Evolutionary conservation across 306 rosid genomes (phyloP).

Genomic region (Arachis hypogaea): DNA sequence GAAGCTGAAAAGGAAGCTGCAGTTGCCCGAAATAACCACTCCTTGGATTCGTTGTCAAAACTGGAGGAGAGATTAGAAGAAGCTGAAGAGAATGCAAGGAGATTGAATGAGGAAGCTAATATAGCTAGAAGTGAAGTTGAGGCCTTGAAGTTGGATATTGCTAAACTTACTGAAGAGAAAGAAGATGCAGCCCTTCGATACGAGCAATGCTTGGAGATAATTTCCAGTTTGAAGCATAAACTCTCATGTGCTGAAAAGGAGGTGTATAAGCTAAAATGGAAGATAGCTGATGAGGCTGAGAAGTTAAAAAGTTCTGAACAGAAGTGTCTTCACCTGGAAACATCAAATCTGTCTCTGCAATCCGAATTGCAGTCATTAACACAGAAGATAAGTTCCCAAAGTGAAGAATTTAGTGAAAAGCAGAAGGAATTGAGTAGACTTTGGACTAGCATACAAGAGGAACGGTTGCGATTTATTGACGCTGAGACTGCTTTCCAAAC

Average conservation of each 20-base stretch:
- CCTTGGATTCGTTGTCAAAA: slow-evolving; percentile 56
- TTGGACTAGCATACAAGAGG: slow-evolving; percentile 85
- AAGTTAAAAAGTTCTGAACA: slow-evolving; percentile 73
- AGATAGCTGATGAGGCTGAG: slow-evolving; percentile 58
- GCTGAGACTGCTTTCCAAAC: slow-evolving; percentile 96
- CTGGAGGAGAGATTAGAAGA: slow-evolving; percentile 55
- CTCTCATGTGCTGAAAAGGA: slow-evolving; percentile 67
- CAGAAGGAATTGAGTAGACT: slow-evolving; percentile 88
- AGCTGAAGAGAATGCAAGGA: slow-evolving; percentile 70
- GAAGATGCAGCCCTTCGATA: slow-evolving; percentile 76
- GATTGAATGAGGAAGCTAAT: slow-evolving; percentile 54
- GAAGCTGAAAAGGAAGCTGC: slow-evolving; percentile 72
- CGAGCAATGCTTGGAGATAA: slow-evolving; percentile 71
- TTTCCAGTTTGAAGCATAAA: slow-evolving; percentile 69
- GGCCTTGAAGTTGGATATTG: slow-evolving; percentile 59
- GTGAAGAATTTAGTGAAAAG: slow-evolving; percentile 82
- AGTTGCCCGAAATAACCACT: slow-evolving; percentile 56
- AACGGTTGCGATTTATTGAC: slow-evolving; percentile 72
- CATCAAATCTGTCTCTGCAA: slow-evolving; percentile 71
- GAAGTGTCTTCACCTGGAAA: slow-evolving; percentile 64
- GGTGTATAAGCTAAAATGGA: slow-evolving; percentile 57
- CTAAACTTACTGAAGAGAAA: slow-evolving; percentile 69
- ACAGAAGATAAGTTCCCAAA: slow-evolving; percentile 76
- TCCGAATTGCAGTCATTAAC: slow-evolving; percentile 73
- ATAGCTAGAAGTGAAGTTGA: slow-evolving; percentile 64